Evolutionary conservation across 2,329 filamentous ascomycete genomes (phyloP), one percentile per base, ranked within the genome.

Genomic region (Thermoascus crustaceus): DNA sequence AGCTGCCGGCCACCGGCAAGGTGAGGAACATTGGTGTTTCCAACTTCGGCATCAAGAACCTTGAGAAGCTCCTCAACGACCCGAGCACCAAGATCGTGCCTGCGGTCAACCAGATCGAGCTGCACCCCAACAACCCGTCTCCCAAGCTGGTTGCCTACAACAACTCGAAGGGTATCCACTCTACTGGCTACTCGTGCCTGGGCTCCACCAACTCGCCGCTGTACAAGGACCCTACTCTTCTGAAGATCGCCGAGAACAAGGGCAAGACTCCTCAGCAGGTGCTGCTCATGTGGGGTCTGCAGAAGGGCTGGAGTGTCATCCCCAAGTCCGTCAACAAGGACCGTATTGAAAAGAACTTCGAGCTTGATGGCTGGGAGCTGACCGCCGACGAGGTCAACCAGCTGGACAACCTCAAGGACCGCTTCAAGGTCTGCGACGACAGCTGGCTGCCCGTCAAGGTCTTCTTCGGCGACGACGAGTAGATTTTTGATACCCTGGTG

Each of bases 391-490:
- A 94, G 67, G 60, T 89, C 33, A 69, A 73, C 49, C 68, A 74
- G 60, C 69, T 94, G 32, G 76, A 77, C 52, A 72, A 64, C 50
- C 71, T 89, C 36, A 69, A 74, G 52, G 81, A 84, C 42, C 76
- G 85, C 33, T 89, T 88, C 72, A 93, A 87, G 75, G 80, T 86
- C 43, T 91, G 83, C 54, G 73, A 72, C 22, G 85, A 89, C 55
- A 63, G 55, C 18, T 89, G 82, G 79, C 49, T 66, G 35, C 84
- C 83, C 0, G 61, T 83, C 41, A 81, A 79, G 71, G 82, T 89
- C 22, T 91, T 91, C 71, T 85, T 85, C 55, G 82, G 82, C 5
- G 82, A 88, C 50, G 82, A 87, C 52, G 82, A 88, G 67, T 87
- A 76, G 54, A 52, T 35, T 26, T 9, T 19, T 48, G n/a, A 17